Conservation (phyloP, 2,329 filamentous ascomycete genomes). For the Hymenoscyphus salicellus region DNA sequence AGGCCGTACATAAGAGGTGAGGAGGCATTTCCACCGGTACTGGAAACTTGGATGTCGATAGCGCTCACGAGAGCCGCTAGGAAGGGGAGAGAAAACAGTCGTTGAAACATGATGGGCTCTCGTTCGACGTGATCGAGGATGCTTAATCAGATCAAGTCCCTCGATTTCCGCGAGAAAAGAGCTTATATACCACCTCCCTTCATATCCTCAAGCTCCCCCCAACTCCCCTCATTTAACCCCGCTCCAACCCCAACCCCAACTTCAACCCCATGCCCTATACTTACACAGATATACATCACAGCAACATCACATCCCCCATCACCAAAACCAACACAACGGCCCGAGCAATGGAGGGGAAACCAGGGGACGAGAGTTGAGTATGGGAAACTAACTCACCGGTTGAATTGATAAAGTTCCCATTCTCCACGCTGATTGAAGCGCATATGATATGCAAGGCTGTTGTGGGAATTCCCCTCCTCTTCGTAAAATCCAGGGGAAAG, state of each 20-base stretch:
- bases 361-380: neutral
- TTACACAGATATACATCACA: neutral
- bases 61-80: conserved; percentile 23
- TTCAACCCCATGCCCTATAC: neutral
- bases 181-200: neutral
- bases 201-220: neutral
- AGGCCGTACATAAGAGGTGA: conserved; percentile 31
- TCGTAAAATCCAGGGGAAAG: neutral
- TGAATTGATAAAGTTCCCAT: neutral
- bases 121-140: too few species aligned
- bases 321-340: neutral
- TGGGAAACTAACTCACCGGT: neutral
- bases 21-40: conserved; percentile 31
- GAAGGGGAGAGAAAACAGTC: conserved; percentile 1
- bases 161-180: neutral
- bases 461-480: neutral
- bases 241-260: neutral
- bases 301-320: neutral
- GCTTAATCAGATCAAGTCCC: neutral
- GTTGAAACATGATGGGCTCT: conserved; percentile 6
- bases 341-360: neutral
- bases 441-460: neutral
- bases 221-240: neutral
- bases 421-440: conserved; percentile 4
- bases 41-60: conserved; percentile 29